These are phyloP conservation scores for Roridomyces roridus DNA, from an alignment of 768 basidiomycete genomes.

Conservation along the genomic window DNA sequence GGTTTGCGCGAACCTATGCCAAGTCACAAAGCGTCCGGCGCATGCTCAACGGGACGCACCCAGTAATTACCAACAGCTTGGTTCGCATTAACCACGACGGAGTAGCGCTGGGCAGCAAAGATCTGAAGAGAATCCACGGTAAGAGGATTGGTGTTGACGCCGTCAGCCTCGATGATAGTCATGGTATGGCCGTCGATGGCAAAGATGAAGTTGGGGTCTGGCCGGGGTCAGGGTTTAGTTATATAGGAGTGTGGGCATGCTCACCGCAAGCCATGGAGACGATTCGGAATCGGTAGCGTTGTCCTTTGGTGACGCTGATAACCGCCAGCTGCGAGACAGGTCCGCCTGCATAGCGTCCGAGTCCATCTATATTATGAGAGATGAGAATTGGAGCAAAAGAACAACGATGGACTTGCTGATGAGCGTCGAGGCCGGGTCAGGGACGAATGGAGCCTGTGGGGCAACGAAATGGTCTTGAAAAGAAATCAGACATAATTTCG, in stretches of 20 bases:
- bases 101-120: slow-evolving; percentile 50
- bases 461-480: no score
- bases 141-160: slow-evolving; percentile 41
- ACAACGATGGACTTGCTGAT: not conserved
- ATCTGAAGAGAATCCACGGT: slow-evolving; percentile 46
- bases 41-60: slow-evolving; percentile 12
- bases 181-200: slow-evolving; percentile 54
- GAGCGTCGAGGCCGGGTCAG: slow-evolving; percentile 27
- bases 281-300: slow-evolving; percentile 56
- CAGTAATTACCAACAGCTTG: slow-evolving; percentile 50
- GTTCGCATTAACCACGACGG: slow-evolving; percentile 46
- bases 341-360: slow-evolving; percentile 49
- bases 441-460: slow-evolving; percentile 30
- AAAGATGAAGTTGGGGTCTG: slow-evolving; percentile 28
- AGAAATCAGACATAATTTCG: not conserved
- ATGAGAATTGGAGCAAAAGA: slow-evolving; percentile 2
- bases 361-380: slow-evolving; percentile 45
- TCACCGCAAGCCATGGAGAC: slow-evolving; percentile 48
- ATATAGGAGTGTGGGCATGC: not conserved
- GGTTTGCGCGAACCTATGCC: slow-evolving; percentile 37
- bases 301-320: slow-evolving; percentile 41
- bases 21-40: not conserved
- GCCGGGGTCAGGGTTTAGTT: not conserved
- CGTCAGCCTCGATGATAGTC: slow-evolving; percentile 34
- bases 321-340: slow-evolving; percentile 43